Evolutionary conservation across 805 yeast genomes (phyloP).

Genomic region (Pichia heedii): DNA sequence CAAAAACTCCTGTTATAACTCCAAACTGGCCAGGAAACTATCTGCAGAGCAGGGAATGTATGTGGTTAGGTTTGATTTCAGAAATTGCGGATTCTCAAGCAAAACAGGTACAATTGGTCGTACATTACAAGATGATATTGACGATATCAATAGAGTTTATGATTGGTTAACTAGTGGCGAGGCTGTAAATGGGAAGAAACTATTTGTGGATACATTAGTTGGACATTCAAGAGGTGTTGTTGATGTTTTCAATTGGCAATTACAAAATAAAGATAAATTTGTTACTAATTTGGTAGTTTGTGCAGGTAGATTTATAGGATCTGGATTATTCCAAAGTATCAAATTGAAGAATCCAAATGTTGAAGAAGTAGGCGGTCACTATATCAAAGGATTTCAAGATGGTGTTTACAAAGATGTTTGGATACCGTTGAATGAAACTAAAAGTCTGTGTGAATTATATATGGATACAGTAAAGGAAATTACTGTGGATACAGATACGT

Average conservation of each 20-base stretch:
- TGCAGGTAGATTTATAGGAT: conserved; percentile 58
- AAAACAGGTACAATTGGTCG: conserved; percentile 49
- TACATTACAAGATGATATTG: conserved; percentile 51
- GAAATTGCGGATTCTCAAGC: conserved; percentile 72
- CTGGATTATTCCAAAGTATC: conserved; percentile 36
- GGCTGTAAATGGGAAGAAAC: conserved; percentile 27
- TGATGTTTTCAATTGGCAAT: conserved; percentile 67
- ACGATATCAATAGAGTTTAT: conserved; percentile 49
- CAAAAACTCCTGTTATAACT: conserved; percentile 68
- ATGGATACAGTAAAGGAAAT: conserved; percentile 28
- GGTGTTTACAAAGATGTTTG: conserved; percentile 37
- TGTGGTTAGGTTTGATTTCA: conserved; percentile 72
- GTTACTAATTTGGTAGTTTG: conserved; percentile 66
- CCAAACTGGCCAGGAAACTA: conserved; percentile 48
- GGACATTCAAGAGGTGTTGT: conserved; percentile 79
- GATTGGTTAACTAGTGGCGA: conserved; percentile 24
- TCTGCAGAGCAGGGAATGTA: conserved; percentile 52
- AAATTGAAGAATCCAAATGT: conserved; percentile 27
- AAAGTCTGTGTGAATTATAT: conserved; percentile 41
- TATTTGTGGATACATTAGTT: conserved; percentile 48
- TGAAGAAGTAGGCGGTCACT: conserved; percentile 33
- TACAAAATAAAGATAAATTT: conserved; percentile 24
- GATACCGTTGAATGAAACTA: conserved; percentile 43
- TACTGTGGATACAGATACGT: conserved; percentile 34
- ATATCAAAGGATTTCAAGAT: conserved; percentile 35